Conservation (phyloP, 441 rosid species). For the Pelargonium myrrhifolium region DNA sequence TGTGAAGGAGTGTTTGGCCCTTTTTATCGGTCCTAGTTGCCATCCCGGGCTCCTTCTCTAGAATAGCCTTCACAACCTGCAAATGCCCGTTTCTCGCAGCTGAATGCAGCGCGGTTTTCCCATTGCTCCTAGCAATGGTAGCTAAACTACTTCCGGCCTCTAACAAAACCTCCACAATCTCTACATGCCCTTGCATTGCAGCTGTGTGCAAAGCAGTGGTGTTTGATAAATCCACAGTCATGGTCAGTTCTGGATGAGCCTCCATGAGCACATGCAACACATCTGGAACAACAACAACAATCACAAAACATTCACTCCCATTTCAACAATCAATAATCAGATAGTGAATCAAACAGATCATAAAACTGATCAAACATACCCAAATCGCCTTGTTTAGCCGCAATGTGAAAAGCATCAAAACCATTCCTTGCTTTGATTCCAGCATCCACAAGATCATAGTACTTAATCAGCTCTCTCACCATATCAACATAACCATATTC, state of each 20-base stretch:
- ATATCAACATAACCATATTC: slow-evolving; percentile 20
- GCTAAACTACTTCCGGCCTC: slow-evolving; percentile 22
- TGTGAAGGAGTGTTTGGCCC: slow-evolving; percentile 25
- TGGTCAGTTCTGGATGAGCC: slow-evolving; percentile 23
- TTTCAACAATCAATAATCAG: neutral
- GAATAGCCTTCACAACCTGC: slow-evolving; percentile 18
- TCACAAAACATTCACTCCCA: neutral
- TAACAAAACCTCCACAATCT: slow-evolving; percentile 15
- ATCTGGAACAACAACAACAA: slow-evolving; percentile 10
- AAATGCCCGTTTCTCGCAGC: slow-evolving; percentile 25
- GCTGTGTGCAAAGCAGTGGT: slow-evolving; percentile 25
- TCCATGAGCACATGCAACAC: slow-evolving; percentile 18
- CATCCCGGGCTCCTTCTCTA: slow-evolving; percentile 17
- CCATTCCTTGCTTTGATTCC: slow-evolving; percentile 24
- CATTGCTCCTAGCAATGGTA: slow-evolving; percentile 20
- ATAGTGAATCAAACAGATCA: neutral
- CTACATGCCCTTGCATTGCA: slow-evolving; percentile 22
- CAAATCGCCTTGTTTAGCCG: slow-evolving; percentile 27
- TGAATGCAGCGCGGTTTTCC: slow-evolving; percentile 23
- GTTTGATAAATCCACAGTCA: slow-evolving; percentile 23
- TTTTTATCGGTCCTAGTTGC: slow-evolving; percentile 19
- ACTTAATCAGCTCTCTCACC: slow-evolving; percentile 20
- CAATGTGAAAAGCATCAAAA: slow-evolving; percentile 26
- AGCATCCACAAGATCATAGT: slow-evolving; percentile 22
- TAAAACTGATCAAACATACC: slow-evolving; percentile 15